These are phyloP conservation scores for Saccharum spontaneum DNA, from an alignment of 176 grass and related monocot species.

Conservation along the genomic window DNA sequence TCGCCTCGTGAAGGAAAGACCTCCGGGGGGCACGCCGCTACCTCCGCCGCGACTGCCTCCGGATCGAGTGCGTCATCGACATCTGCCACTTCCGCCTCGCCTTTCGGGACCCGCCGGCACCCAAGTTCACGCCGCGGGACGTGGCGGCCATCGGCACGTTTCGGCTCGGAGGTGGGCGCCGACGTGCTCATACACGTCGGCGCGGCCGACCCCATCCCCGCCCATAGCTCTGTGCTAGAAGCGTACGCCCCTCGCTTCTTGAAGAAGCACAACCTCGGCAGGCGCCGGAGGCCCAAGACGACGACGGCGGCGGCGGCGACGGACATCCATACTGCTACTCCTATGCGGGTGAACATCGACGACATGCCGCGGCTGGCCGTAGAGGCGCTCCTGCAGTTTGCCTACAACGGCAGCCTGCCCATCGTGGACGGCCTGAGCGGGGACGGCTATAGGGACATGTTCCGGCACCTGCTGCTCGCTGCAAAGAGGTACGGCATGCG, in stretches of 20 bases:
- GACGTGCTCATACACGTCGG: not conserved
- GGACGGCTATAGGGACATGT: not conserved
- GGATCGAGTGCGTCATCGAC: conserved; percentile 15
- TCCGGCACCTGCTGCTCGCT: not conserved
- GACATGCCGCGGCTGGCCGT: not conserved
- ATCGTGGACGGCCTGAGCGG: not conserved
- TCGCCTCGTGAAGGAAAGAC: too few species aligned
- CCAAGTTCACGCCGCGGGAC: not conserved
- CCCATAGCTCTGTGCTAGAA: not conserved
- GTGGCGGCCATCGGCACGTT: not conserved
- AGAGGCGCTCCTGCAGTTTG: not conserved
- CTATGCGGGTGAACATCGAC: not conserved
- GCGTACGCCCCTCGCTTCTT: conserved; percentile 1
- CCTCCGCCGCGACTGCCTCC: too few species aligned
- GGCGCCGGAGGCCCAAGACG: not conserved
- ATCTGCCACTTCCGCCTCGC: not conserved
- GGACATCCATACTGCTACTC: too few species aligned
- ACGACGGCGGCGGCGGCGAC: too few species aligned
- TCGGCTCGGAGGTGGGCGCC: not conserved
- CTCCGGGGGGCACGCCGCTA: too few species aligned
- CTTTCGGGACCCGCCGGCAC: not conserved
- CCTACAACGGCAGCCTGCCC: not conserved
- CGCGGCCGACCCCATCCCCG: not conserved
- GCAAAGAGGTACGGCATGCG: not conserved
- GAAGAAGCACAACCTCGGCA: not conserved